Evolutionary conservation across 108 stramenopile genomes (phyloP), one percentile per base, ranked within the genome.

Genomic region (Discostella stelligeroides): DNA sequence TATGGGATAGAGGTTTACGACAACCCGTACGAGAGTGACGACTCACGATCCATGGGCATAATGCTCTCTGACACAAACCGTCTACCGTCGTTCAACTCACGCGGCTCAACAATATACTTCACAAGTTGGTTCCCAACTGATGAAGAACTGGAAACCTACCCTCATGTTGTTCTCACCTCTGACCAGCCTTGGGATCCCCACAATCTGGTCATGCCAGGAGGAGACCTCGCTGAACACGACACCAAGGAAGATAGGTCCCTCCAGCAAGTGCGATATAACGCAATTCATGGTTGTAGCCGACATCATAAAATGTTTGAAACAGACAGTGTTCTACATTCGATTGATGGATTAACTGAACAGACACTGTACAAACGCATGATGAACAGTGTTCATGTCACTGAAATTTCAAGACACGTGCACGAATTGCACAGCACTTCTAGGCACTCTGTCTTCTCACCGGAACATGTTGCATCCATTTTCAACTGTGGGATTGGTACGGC

Each of bases 401-500:
- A n/a, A n/a, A 17, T 1, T 45, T 2, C 2, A 13, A 4, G n/a
- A 17, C 5, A 4, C 12, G 43, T 45, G 2, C 2, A 8, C 5
- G 59, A 40, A n/a, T 47, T 50, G 29, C 6, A 18, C 1, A 43
- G 41, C 7, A 50, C n/a, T 28, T 49, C 63, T 6, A 27, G 75
- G 25, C 75, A 76, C 29, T 42, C 57, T 23, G 20, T 43, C 1
- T 21, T 61, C 8, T 62, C 75, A 8, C 45, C 66, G 2, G 75
- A 74, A 20, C 60, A 41, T 15, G 14, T 82, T 0, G 60, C 75
- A 0, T 17, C 47, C 18, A 5, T 59, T 8, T 73, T 71, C 48
- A 63, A 69, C 13, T 12, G 50, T 20, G 71, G 75, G 3, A 24
- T 76, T 7, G 50, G 66, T 17, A 66, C 53, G 29, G 75, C 81